Evolutionary conservation across 768 basidiomycete genomes (phyloP).

Genomic region (Amanita exitialis): DNA sequence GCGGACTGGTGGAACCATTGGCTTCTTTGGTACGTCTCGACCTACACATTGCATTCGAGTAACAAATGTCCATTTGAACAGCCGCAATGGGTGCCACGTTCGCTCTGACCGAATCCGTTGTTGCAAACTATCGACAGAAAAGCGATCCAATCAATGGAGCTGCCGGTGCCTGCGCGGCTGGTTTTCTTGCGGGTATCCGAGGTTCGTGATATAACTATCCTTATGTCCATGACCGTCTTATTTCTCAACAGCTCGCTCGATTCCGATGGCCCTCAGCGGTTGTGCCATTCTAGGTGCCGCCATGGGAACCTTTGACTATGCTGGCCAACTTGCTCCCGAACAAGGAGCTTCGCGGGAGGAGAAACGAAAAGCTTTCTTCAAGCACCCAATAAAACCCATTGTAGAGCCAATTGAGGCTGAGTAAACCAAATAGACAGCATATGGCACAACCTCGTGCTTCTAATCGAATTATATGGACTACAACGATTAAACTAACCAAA

Average conservation of each 20-base stretch:
- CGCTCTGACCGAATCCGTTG: conserved; percentile 68
- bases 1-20: conserved; percentile 82
- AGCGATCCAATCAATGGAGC: conserved; percentile 79
- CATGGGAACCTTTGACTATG: conserved; percentile 75
- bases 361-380: conserved; percentile 76
- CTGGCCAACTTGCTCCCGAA: conserved; percentile 52
- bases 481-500: background rate
- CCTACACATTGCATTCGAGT: background rate
- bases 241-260: conserved; percentile 53
- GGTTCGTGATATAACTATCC: conserved; percentile 26
- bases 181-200: conserved; percentile 82
- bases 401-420: conserved; percentile 20
- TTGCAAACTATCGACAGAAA: conserved; percentile 72
- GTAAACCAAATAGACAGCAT: conserved; percentile 12
- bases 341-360: conserved; percentile 45
- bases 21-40: conserved; percentile 71
- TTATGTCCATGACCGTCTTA: background rate
- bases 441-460: too few relatives aligned
- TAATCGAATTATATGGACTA: background rate
- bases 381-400: conserved; percentile 41
- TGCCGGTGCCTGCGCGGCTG: conserved; percentile 86
- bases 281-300: conserved; percentile 72
- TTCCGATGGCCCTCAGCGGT: conserved; percentile 73
- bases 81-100: conserved; percentile 88
- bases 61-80: conserved; percentile 18